Conservation (phyloP, 2,329 filamentous ascomycete species). For the Colletotrichum noveboracense region DNA sequence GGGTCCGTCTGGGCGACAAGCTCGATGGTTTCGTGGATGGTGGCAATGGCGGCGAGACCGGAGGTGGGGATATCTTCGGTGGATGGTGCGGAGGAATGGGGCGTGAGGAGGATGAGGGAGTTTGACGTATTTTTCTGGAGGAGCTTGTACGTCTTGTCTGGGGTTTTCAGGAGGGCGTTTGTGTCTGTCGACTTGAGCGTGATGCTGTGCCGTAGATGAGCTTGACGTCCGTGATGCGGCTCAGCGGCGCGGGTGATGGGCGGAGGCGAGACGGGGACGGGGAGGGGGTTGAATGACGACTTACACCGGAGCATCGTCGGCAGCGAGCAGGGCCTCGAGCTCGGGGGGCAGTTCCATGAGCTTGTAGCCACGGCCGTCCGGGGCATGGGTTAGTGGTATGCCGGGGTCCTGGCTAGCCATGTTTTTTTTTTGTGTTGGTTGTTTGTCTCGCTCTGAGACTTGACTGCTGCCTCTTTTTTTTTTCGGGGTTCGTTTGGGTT, state of each 20-base stretch:
- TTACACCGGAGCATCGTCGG: constrained; percentile 57
- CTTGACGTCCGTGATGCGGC: not conserved
- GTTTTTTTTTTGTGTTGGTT: not conserved
- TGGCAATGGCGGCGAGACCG: constrained; percentile 55
- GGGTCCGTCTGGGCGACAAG: constrained; percentile 47
- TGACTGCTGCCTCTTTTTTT: not conserved
- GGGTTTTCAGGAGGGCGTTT: constrained; percentile 56
- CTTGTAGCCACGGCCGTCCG: constrained; percentile 58
- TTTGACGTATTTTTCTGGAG: constrained; percentile 74
- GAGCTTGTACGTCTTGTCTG: constrained; percentile 59
- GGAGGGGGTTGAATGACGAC: constrained; percentile 23
- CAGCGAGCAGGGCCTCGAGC: constrained; percentile 59
- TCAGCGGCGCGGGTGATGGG: not conserved
- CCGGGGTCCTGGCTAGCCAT: constrained; percentile 56
- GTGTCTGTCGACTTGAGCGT: constrained; percentile 54
- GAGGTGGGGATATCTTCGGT: constrained; percentile 22
- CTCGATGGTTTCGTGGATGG: constrained; percentile 67
- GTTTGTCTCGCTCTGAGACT: not conserved
- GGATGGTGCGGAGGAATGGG: constrained; percentile 25
- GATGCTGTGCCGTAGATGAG: constrained; percentile 38
- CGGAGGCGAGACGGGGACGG: not conserved
- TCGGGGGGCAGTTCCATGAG: constrained; percentile 68
- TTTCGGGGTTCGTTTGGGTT: not conserved
- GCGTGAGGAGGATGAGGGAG: constrained; percentile 61
- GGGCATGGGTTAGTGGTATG: constrained; percentile 56